phyloP scores from a whole-genome alignment of 345 rosid genomes.

The thale cress (Arabidopsis thaliana) region TAIR10.1 NC_003076.8:3958501-3959000 shows the following conservation, averaged over 20 bases:
- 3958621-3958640: neutral
- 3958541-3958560: neutral
- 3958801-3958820: conserved; percentile 5
- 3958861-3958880: neutral
- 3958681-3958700: neutral
- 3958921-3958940: neutral
- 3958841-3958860: neutral
- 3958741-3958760: neutral
- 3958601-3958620: neutral
- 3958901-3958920: neutral
- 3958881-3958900: neutral
- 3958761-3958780: neutral
- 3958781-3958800: conserved; percentile 23
- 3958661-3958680: neutral
- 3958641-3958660: neutral
- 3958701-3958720: neutral
- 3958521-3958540: conserved; percentile 12
- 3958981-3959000: conserved; percentile 28
- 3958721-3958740: neutral
- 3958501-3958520: conserved; percentile 18
- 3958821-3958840: neutral
- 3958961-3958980: conserved; percentile 6
- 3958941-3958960: neutral
- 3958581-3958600: conserved; percentile 2
- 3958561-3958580: conserved; percentile 2